phyloP scores from a whole-genome alignment of 176 grass and related monocot genomes.

The Ampelocalamus luodianensis region DNA sequence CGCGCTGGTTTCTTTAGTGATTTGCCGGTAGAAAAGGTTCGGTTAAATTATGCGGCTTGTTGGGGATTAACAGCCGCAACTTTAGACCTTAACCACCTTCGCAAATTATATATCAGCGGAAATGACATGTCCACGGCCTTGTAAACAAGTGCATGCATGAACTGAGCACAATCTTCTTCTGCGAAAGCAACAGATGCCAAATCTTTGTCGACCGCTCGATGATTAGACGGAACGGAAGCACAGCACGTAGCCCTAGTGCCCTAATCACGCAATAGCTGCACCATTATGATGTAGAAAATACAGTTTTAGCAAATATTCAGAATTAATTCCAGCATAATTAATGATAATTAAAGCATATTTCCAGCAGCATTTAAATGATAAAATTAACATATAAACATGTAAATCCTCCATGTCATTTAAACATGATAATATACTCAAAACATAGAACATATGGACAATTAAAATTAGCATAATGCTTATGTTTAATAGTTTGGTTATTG shows the following conservation, averaged over 20 bases:
- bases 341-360: no score
- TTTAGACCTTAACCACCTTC: conserved; percentile 53
- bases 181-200: conserved; percentile 38
- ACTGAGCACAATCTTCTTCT: conserved; percentile 20
- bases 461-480: no score
- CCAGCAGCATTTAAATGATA: no score
- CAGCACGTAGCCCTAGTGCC: conserved; percentile 35
- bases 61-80: conserved; percentile 60
- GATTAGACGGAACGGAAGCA: neutral
- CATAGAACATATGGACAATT: no score
- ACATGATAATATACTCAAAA: no score
- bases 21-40: conserved; percentile 19
- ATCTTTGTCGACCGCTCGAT: conserved; percentile 22
- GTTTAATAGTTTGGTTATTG: no score
- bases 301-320: no score
- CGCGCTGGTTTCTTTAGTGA: neutral
- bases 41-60: conserved; percentile 35
- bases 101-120: conserved; percentile 23
- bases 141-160: conserved; percentile 9
- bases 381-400: no score
- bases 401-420: no score
- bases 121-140: neutral
- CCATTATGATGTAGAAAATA: no score
- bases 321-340: no score
- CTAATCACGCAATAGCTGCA: neutral